Conservation (phyloP, 345 rosid species). For the Garcia nutans region DNA sequence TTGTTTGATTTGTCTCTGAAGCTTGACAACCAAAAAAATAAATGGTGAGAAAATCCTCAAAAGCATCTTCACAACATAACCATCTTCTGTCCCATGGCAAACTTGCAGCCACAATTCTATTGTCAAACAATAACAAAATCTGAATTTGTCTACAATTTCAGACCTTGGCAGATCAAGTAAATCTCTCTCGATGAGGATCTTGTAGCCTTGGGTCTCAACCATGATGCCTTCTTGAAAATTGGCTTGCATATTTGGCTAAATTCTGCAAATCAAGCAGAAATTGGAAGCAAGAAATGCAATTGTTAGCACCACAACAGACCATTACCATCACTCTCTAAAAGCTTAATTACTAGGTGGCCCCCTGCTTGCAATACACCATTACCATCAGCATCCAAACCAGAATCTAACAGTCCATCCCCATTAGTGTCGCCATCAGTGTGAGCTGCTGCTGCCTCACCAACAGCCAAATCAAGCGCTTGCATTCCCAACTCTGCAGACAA, state of each 20-base stretch:
- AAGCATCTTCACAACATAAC: too few relatives aligned
- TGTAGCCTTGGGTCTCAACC: slow-evolving; percentile 95
- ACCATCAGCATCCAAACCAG: slow-evolving; percentile 27
- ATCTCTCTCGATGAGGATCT: slow-evolving; percentile 93
- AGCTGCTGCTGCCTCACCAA: slow-evolving; percentile 50
- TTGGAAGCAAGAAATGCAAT: background rate
- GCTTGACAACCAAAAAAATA: too few relatives aligned
- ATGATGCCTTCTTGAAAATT: slow-evolving; percentile 72
- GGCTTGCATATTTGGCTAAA: slow-evolving; percentile 71
- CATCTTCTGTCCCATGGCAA: too few relatives aligned
- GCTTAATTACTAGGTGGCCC: slow-evolving; percentile 85
- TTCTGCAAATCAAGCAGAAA: slow-evolving; percentile 43
- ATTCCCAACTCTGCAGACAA: slow-evolving; percentile 79
- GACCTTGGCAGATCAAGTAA: slow-evolving; percentile 77
- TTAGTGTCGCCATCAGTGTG: slow-evolving; percentile 27
- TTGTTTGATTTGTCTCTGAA: too few relatives aligned
- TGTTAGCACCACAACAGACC: too few relatives aligned
- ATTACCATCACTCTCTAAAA: slow-evolving; percentile 88
- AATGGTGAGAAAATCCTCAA: too few relatives aligned
- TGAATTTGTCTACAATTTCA: slow-evolving; percentile 27
- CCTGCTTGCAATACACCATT: slow-evolving; percentile 57
- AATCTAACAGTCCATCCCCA: slow-evolving; percentile 10
- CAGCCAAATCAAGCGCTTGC: slow-evolving; percentile 85
- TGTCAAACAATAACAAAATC: too few relatives aligned
- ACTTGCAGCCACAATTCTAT: too few relatives aligned